Conservation (phyloP, 495 filamentous ascomycete genomes). For the Astrothelium macrocarpum region DNA sequence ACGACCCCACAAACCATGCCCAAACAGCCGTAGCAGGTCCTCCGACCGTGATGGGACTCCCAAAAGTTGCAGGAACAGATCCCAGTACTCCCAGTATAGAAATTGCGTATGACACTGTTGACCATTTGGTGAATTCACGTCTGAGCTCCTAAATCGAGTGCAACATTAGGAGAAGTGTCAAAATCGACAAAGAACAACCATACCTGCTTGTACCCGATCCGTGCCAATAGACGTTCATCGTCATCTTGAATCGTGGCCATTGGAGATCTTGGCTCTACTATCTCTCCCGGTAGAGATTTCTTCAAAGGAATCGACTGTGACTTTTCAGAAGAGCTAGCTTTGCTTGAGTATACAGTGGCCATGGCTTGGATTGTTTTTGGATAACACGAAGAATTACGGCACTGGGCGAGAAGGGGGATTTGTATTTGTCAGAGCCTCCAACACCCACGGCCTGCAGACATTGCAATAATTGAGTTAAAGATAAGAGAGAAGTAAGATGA, state of each 20-base stretch:
- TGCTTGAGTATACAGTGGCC: background rate
- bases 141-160: constrained; percentile 41
- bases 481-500: background rate
- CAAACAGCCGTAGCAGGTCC: constrained; percentile 63
- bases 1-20: constrained; percentile 61
- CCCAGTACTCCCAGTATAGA: constrained; percentile 62
- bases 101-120: constrained; percentile 64
- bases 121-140: constrained; percentile 65
- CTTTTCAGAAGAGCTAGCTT: background rate
- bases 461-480: background rate
- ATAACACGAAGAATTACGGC: background rate
- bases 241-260: constrained; percentile 52
- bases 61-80: constrained; percentile 60
- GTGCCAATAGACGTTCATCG: constrained; percentile 54
- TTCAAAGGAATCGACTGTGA: background rate
- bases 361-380: background rate
- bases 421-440: background rate
- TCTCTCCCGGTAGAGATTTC: background rate
- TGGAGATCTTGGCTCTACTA: background rate
- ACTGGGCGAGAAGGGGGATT: background rate
- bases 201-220: constrained; percentile 63
- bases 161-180: too few species aligned
- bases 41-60: constrained; percentile 51
- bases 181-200: background rate
- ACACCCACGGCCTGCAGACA: background rate